These are phyloP conservation scores for Inga laurina DNA, from an alignment of 306 rosid genomes.

Conservation along the genomic window DNA sequence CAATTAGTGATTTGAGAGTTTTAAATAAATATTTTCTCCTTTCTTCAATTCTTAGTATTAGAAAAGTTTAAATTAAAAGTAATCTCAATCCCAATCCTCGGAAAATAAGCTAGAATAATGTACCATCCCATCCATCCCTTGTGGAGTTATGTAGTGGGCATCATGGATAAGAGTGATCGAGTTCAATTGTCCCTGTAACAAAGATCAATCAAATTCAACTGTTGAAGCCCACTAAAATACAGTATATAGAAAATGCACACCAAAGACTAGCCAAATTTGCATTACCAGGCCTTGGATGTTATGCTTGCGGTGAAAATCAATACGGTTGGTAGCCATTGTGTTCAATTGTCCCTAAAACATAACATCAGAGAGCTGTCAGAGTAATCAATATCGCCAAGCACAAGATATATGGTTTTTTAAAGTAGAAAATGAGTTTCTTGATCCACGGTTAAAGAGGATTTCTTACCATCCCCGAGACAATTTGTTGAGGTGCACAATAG, in stretches of 20 bases:
- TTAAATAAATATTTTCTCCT: neutral
- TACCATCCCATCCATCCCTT: constrained; percentile 54
- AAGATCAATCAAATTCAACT: constrained; percentile 16
- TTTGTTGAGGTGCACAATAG: constrained; percentile 63
- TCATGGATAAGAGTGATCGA: constrained; percentile 46
- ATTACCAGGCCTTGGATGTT: constrained; percentile 67
- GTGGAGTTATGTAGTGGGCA: constrained; percentile 32
- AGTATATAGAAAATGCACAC: neutral
- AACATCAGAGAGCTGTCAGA: constrained; percentile 13
- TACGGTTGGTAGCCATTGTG: constrained; percentile 60
- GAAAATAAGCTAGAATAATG: constrained; percentile 16
- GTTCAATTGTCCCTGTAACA: constrained; percentile 47
- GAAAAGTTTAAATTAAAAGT: neutral
- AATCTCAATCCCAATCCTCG: neutral
- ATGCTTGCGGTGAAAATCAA: constrained; percentile 58
- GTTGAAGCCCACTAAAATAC: neutral
- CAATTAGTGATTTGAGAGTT: neutral
- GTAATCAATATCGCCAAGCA: constrained; percentile 17
- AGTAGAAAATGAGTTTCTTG: constrained; percentile 2
- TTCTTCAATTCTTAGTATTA: constrained; percentile 2
- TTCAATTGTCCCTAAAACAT: constrained; percentile 68
- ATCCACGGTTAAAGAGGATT: neutral
- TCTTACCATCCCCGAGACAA: constrained; percentile 69
- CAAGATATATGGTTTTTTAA: neutral
- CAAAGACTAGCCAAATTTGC: neutral